A percentile compares a stretch with the other conserved stretches of the same genome.
Evolutionary conservation across 2,329 filamentous ascomycete species (phyloP).

Genomic region (Venturiaceae sp.): DNA sequence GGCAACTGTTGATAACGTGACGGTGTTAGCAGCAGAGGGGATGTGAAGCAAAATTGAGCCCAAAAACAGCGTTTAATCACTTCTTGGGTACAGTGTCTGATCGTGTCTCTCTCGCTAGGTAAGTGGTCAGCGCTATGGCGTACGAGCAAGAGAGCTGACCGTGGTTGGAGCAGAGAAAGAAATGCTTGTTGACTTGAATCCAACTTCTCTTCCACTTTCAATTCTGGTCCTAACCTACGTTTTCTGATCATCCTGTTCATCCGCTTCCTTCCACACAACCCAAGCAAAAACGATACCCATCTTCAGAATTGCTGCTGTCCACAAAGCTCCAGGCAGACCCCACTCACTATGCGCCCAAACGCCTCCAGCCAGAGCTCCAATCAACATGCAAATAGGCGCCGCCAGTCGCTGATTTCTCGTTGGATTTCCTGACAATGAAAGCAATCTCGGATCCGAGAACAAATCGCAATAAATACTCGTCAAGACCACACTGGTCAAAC

Average conservation of each 20-base stretch:
- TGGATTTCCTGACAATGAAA: constrained; percentile 32
- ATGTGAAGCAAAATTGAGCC: no score
- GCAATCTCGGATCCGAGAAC: constrained; percentile 53
- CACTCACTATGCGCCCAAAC: constrained; percentile 42
- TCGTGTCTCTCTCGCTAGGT: no score
- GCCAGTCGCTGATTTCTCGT: constrained; percentile 44
- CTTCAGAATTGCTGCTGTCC: constrained; percentile 36
- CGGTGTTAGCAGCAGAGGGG: no score
- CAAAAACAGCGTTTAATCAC: no score
- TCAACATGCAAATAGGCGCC: constrained; percentile 40
- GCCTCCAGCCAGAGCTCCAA: constrained; percentile 46
- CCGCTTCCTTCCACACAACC: constrained; percentile 29
- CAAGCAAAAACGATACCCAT: constrained; percentile 26
- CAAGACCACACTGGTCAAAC: constrained; percentile 59
- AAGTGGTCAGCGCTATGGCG: no score
- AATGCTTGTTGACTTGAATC: no score
- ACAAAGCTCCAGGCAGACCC: constrained; percentile 42
- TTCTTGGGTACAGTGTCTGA: no score
- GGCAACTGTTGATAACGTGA: no score
- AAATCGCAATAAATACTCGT: constrained; percentile 56
- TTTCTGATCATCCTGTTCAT: constrained; percentile 8
- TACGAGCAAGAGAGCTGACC: no score
- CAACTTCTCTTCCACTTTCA: no score
- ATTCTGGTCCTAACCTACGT: no score
- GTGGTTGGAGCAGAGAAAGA: no score